A percentile compares a stretch with the other conserved stretches of the same genome.
These are phyloP conservation scores for Phaeoacremonium minimum DNA, from an alignment of 2,329 filamentous ascomycete genomes.

Conservation along the genomic window DNA sequence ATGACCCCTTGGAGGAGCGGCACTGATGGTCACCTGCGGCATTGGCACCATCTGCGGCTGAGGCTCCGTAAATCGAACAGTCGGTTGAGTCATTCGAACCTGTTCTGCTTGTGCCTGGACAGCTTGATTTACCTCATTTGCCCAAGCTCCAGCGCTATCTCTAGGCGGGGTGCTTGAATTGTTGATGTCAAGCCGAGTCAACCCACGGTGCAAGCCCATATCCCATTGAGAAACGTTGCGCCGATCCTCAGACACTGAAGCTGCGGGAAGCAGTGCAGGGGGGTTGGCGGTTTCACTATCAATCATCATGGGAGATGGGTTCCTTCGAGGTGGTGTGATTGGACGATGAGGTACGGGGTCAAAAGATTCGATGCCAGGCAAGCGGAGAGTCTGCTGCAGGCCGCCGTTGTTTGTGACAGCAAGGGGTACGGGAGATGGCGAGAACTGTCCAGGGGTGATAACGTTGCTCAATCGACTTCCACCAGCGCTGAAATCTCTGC, in stretches of 20 bases:
- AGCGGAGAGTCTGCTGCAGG: conserved; percentile 52
- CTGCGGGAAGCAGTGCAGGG: conserved; percentile 23
- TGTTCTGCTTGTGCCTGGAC: conserved; percentile 52
- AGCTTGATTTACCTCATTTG: conserved; percentile 50
- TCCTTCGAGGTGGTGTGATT: conserved; percentile 58
- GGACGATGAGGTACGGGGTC: conserved; percentile 67
- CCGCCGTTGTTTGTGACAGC: conserved; percentile 36
- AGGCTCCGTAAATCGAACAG: conserved; percentile 52
- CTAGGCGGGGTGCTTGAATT: conserved; percentile 36
- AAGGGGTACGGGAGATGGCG: conserved; percentile 47
- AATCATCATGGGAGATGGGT: conserved; percentile 73
- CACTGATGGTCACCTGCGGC: conserved; percentile 8
- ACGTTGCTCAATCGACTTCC: conserved; percentile 74
- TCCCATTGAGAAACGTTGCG: conserved; percentile 55
- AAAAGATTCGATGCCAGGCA: conserved; percentile 91
- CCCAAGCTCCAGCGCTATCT: conserved; percentile 52
- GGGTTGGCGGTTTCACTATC: conserved; percentile 47
- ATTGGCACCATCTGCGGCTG: conserved; percentile 30
- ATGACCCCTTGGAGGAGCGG: conserved; percentile 25
- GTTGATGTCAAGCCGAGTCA: conserved; percentile 63
- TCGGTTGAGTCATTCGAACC: conserved; percentile 36
- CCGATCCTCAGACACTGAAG: conserved; percentile 36
- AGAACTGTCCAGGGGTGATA: conserved; percentile 61
- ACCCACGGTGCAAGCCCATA: conserved; percentile 58
- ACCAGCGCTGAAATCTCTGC: conserved; percentile 57